Base-by-base conservation (phyloP, 768 basidiomycete genomes). In the Dentipellis sp. region DNA sequence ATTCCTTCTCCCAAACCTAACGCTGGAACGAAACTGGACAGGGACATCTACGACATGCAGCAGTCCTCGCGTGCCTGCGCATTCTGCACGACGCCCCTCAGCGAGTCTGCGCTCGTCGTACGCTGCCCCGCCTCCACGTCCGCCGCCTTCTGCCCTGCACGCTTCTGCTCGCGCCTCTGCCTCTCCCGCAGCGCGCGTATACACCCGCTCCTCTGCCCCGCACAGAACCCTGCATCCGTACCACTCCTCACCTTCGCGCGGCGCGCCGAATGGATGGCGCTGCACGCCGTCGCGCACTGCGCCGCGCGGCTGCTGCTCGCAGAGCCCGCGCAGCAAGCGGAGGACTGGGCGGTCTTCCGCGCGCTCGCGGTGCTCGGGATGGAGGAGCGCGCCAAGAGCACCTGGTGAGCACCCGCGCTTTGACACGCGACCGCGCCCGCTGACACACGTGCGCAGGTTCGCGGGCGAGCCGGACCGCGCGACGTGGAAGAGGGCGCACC, bases 161-260 rank as follows among this genome's bases (percentile, higher is more conserved):
- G 82, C 46, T 94, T 91, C 71, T 94, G 92, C 73, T 88, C 83
- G 58, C 78, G 89, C 2, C 78, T 91, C 1, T 94, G 92, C 65
- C 76, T 82, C 12, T 68, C 78, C 14, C 82, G 88, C 38, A 81
- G 87, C 0, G 77, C 76, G 1, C 76, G 75, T 57, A 75, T 75
- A 0, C 90, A 93, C 58, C 79, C 86, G 0, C 70, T 93, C 3
- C 73, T 94, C 10, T 94, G 92, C 61, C 76, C 83, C 4, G 72
- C 78, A 3, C 84, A 86, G 58, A 94, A 92, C 66, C 88, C 88
- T 0, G 81, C 80, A 6, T 79, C 78, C 4, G 67, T 73, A 3
- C 77, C 82, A 0, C 76, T 94, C 3, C 61, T 91, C 14, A 72
- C 73, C 46, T 84, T 81, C 61, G 82, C 82, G 11, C 74, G 81